Percentiles rank a stretch among this genome's conserved stretches.
Conservation (phyloP, 345 rosid genomes). For the Citrus mangshanensis region DNA sequence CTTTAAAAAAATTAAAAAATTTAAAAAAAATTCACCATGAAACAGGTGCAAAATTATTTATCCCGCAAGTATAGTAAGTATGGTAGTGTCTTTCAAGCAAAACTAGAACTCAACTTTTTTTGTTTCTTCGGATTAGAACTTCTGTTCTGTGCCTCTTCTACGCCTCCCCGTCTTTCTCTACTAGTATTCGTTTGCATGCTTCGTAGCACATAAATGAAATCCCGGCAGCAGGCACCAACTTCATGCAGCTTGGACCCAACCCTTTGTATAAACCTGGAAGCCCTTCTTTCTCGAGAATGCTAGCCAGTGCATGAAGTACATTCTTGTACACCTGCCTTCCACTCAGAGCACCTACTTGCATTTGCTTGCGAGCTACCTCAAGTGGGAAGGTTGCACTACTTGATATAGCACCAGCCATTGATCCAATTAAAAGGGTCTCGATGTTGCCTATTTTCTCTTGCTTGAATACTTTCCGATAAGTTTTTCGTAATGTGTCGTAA, state of each 20-base stretch:
- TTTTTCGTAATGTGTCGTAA: conserved; percentile 75
- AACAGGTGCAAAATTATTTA: not conserved
- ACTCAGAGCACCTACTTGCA: conserved; percentile 92
- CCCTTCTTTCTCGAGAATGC: conserved; percentile 83
- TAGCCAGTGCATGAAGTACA: conserved; percentile 76
- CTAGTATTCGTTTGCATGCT: conserved; percentile 81
- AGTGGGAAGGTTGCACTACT: conserved; percentile 94
- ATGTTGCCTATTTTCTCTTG: conserved; percentile 85
- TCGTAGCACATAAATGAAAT: conserved; percentile 99
- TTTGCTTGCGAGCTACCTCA: conserved; percentile 95
- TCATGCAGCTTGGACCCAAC: conserved; percentile 92
- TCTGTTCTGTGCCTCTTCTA: not conserved
- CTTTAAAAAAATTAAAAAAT: not conserved
- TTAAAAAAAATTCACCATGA: not conserved
- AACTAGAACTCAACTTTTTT: not conserved
- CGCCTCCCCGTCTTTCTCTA: conserved; percentile 60
- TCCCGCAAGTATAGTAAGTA: not conserved
- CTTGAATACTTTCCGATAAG: conserved; percentile 59
- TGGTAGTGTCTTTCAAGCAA: not conserved
- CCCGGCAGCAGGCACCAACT: conserved; percentile 97
- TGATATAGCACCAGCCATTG: conserved; percentile 82
- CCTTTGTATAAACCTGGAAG: conserved; percentile 81
- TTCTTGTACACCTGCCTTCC: conserved; percentile 88
- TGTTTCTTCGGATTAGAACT: not conserved
- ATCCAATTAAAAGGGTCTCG: conserved; percentile 87